These are phyloP conservation scores for Furcasterigmium furcatum DNA, from an alignment of 2,329 filamentous ascomycete genomes.

Conservation along the genomic window DNA sequence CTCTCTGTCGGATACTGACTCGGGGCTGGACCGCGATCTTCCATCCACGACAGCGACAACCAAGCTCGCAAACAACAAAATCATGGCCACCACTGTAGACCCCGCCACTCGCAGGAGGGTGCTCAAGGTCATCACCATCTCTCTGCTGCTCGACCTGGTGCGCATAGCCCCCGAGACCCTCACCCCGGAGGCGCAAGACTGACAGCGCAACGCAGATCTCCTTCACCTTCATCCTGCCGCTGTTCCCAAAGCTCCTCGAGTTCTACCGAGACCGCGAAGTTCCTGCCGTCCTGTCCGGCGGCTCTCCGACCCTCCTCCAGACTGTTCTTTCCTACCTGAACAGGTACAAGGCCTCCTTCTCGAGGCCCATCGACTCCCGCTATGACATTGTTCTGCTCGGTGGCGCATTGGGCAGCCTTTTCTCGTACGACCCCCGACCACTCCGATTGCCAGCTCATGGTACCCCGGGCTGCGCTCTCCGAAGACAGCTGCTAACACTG, in stretches of 20 bases:
- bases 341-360: conserved; percentile 90
- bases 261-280: conserved; percentile 90
- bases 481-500: background rate
- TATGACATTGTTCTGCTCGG: conserved; percentile 97
- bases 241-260: conserved; percentile 92
- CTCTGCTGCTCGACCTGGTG: conserved; percentile 86
- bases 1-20: background rate
- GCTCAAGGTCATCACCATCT: conserved; percentile 82
- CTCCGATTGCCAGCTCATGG: background rate
- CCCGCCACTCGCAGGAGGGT: conserved; percentile 70
- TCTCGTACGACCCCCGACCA: conserved; percentile 52
- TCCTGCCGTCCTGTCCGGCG: conserved; percentile 37
- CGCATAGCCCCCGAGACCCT: conserved; percentile 19
- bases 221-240: conserved; percentile 95
- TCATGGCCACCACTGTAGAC: conserved; percentile 43
- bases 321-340: conserved; percentile 81
- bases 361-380: conserved; percentile 87
- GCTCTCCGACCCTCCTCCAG: conserved; percentile 67
- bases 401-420: conserved; percentile 88
- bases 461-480: background rate
- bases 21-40: conserved; percentile 9
- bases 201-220: conserved; percentile 63
- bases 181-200: conserved; percentile 5
- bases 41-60: too few species aligned
- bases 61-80: background rate